phyloP scores from a whole-genome alignment of 345 rosid genomes.

The Acer yangbiense region DNA sequence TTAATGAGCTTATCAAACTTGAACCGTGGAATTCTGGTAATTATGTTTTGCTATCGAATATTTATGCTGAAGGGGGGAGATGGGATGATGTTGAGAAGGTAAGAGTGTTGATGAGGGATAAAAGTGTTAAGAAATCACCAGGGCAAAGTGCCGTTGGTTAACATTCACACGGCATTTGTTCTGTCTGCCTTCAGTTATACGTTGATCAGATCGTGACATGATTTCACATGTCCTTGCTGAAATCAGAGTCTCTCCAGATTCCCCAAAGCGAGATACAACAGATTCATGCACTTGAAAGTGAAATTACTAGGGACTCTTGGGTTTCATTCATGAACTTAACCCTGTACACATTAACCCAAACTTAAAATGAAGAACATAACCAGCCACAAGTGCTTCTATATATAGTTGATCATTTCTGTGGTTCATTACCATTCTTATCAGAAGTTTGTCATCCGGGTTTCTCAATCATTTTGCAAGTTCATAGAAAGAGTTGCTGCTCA shows the following conservation, averaged over 20 bases:
- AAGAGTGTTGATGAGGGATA: constrained; percentile 54
- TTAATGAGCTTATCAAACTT: constrained; percentile 51
- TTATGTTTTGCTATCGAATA: constrained; percentile 65
- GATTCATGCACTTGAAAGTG: not conserved
- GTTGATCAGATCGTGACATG: not conserved
- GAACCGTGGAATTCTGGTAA: constrained; percentile 76
- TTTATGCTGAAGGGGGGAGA: constrained; percentile 67
- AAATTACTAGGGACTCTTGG: not conserved
- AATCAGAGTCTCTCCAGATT: not conserved
- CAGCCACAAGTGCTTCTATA: not conserved
- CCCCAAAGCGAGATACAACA: too few relatives aligned
- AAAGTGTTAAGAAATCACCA: constrained; percentile 41
- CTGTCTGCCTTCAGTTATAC: not conserved
- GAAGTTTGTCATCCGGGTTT: not conserved
- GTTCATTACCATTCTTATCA: not conserved
- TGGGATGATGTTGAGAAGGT: constrained; percentile 70
- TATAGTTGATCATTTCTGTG: not conserved
- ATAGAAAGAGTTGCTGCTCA: constrained; percentile 3
- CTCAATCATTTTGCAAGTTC: not conserved
- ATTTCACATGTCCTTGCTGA: not conserved
- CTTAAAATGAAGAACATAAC: not conserved
- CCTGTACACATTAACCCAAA: not conserved
- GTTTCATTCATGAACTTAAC: constrained; percentile 2
- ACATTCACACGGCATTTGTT: not conserved
- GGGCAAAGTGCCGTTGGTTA: constrained; percentile 44